Evolutionary conservation across 2,329 filamentous ascomycete species (phyloP).

Genomic region (Penicillium sp.): DNA sequence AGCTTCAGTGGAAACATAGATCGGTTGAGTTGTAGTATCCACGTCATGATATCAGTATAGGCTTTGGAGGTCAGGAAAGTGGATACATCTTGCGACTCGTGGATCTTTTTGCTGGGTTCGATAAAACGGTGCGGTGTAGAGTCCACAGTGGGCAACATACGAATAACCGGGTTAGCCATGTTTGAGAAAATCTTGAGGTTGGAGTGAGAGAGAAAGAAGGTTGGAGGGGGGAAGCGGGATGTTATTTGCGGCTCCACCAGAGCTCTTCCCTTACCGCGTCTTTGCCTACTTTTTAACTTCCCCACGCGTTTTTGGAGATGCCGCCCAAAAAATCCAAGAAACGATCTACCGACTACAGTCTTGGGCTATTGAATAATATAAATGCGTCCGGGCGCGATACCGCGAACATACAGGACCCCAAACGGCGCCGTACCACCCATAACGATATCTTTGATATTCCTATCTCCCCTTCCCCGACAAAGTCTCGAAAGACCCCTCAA

Average conservation of each 20-base stretch:
- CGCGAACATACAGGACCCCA: not conserved
- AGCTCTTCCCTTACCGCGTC: slow-evolving; percentile 6
- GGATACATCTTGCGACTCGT: slow-evolving; percentile 77
- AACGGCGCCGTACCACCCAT: slow-evolving; percentile 5
- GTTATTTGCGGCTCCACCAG: slow-evolving; percentile 4
- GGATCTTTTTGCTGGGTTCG: slow-evolving; percentile 73
- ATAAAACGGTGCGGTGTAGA: slow-evolving; percentile 57
- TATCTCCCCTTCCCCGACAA: not conserved
- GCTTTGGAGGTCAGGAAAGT: slow-evolving; percentile 77
- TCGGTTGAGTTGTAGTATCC: slow-evolving; percentile 85
- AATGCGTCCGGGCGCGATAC: not conserved
- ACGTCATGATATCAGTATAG: slow-evolving; percentile 82
- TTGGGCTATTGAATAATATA: slow-evolving; percentile 11
- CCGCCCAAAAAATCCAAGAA: slow-evolving; percentile 1
- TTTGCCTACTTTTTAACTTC: not conserved
- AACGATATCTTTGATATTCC: slow-evolving; percentile 13
- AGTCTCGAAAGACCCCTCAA: not conserved
- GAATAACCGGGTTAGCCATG: slow-evolving; percentile 25
- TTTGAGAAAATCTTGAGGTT: not conserved
- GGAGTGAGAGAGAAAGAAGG: not conserved
- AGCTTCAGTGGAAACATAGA: slow-evolving; percentile 71
- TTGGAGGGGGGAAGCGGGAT: slow-evolving; percentile 18
- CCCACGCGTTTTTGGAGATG: slow-evolving; percentile 4
- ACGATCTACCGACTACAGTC: not conserved
- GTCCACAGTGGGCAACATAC: slow-evolving; percentile 50